Evolutionary conservation across 345 rosid genomes (phyloP), one percentile per base, ranked within the genome.

Genomic region (Nasturtium officinale): DNA sequence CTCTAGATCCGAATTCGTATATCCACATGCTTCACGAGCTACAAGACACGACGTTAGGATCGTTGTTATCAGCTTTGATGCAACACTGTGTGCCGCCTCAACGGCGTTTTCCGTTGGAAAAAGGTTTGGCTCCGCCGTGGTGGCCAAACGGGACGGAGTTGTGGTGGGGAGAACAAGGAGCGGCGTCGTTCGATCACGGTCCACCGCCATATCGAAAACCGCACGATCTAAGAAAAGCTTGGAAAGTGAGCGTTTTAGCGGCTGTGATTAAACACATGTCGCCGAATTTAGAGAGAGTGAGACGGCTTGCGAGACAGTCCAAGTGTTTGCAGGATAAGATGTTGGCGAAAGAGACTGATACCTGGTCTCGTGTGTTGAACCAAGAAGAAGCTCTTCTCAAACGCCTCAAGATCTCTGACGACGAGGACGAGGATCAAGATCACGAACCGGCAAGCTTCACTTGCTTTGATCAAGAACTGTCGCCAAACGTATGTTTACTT

Each of bases 311-410:
- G 65, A 81, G 40, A 26, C 89, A 85, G 51, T 89, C 94, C 1
- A 92, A 89, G 82, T 82, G 82, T 42, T 70, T 92, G 77, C 92
- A 88, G 20, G 87, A 85, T 46, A 89, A 88, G 71, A 92, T 87
- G 92, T 79, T 84, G 4, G 92, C 90, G 0, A 83, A 80, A 67
- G 95, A 89, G 62, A 84, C 77, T 1, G 67, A 69, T 28, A 83
- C 81, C 52, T 86, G 96, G 93, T 83, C 87, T 51, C 79, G 67
- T 71, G 84, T 86, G 13, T 68, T 89, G 32, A 77, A 80, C 21
- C 89, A 82, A 64, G 97, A 87, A 76, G 89, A 89, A 72, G 71
- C 78, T 6, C 80, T 75, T 50, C 57, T 78, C 10, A 77, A 65
- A 40, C 76, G 56, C 45, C 86, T 86, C 56, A 72, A 45, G 61